Conservation (phyloP, 73 alveolate species). For the Paramecium sonneborni region DNA sequence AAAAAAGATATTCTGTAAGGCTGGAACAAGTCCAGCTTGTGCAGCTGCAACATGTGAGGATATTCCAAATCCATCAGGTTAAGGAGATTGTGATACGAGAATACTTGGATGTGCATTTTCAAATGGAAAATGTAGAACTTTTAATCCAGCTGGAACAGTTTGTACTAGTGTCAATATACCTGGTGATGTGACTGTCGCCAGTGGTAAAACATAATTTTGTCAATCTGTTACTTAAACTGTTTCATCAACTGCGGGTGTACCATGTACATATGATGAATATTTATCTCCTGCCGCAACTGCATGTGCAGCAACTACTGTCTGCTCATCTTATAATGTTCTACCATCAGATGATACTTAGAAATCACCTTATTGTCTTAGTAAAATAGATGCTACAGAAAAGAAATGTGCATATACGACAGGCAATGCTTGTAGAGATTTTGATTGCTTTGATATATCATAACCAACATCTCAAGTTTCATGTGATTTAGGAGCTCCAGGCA, state of each 20-base stretch:
- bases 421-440: not conserved
- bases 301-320: not conserved
- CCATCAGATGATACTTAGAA: not conserved
- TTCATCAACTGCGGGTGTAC: not conserved
- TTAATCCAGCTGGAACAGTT: not conserved
- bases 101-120: not conserved
- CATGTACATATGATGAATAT: not conserved
- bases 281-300: not conserved
- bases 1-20: not conserved
- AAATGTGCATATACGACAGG: not conserved
- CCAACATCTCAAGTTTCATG: not conserved
- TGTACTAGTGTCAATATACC: not conserved
- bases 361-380: not conserved
- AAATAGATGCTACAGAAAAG: not conserved
- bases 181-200: not conserved
- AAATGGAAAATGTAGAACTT: not conserved
- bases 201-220: not conserved
- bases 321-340: not conserved
- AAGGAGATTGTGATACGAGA: not conserved
- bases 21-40: not conserved
- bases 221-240: not conserved
- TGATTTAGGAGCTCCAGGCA: not conserved
- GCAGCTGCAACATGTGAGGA: not conserved
- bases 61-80: not conserved
- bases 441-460: not conserved